Base-by-base conservation (phyloP, 176 grass and related monocot genomes). In the Musa itinerans region DNA sequence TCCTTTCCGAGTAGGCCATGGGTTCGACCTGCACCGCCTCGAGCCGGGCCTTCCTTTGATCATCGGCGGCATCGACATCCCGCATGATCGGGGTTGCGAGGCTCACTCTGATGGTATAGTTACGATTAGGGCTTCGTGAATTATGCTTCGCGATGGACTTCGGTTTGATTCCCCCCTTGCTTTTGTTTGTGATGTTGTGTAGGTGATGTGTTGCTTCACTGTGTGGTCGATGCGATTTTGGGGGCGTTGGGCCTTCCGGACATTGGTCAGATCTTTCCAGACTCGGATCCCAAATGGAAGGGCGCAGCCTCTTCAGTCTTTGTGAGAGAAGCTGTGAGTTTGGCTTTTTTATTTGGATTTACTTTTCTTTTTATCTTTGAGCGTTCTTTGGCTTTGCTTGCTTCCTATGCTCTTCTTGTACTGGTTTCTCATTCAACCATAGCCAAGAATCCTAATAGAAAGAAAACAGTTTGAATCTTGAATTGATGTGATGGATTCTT, bases 201-300 rank as follows among this genome's bases (percentile, higher is more conserved):
- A 99, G 95, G 95, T 69, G 90, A 99, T 89, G 95, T 99, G 78
- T 80, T 94, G 83, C 88, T 99, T 62, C 95, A 99, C 87, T 99
- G 95, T 75, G 95, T 99, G 78, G 91, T 94, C 29, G 95, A 99
- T 82, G 95, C 95, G 50, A 99, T 99, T 78, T 89, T 94, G 11
- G 95, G 95, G 53, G 95, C 95, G n/a, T 71, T 99, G 54, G 95
- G 95, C 23, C 83, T 99, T 78, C 95, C 95, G 20, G 95, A 99
- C 80, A 99, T 99, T 25, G 95, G 95, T 2, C 95, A 99, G 76
- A 99, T 99, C 58, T 99, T 99, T 86, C 95, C 95, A 23, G 95
- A 99, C n/a, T 86, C 95, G 2, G 95, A 99, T 26, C 90, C 95
- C 6, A 80, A 84, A 43, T 99, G 95, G 95, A 99, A 86, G 81